Evolutionary conservation across 2,329 filamentous ascomycete species (phyloP).

Genomic region (Pseudocercospora macadamiae): DNA sequence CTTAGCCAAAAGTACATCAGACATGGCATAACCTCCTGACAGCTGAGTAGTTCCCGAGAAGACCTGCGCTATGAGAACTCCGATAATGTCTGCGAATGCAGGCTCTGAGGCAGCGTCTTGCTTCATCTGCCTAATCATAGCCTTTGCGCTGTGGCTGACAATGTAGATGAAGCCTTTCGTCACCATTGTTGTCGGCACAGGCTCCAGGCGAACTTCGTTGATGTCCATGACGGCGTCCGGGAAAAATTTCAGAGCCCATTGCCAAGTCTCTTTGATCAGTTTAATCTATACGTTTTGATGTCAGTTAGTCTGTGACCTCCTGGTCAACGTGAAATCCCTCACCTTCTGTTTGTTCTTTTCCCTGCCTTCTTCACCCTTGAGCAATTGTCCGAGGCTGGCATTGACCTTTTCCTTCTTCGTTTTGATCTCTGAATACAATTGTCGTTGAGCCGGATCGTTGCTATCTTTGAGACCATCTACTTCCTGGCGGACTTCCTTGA

Average conservation of each 20-base stretch:
- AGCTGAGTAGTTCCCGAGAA: slow-evolving; percentile 65
- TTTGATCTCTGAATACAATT: slow-evolving; percentile 48
- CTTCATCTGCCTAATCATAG: slow-evolving; percentile 65
- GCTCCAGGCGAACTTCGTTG: slow-evolving; percentile 13
- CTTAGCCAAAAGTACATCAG: slow-evolving; percentile 87
- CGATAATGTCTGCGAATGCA: slow-evolving; percentile 70
- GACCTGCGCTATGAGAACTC: slow-evolving; percentile 73
- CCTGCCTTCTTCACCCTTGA: slow-evolving; percentile 49
- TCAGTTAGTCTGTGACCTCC: neutral
- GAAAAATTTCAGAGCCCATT: slow-evolving; percentile 12
- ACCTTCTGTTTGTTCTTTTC: slow-evolving; percentile 14
- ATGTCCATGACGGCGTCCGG: slow-evolving; percentile 11
- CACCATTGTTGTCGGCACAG: slow-evolving; percentile 7
- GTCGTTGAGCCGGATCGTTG: neutral
- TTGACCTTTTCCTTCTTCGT: slow-evolving; percentile 60
- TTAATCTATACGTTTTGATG: slow-evolving; percentile 2
- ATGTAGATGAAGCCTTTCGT: slow-evolving; percentile 55
- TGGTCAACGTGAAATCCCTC: neutral
- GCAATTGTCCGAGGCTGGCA: slow-evolving; percentile 56
- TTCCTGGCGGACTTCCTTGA: slow-evolving; percentile 64
- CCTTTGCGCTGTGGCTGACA: slow-evolving; percentile 75
- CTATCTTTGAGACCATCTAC: slow-evolving; percentile 55
- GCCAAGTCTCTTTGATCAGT: slow-evolving; percentile 14
- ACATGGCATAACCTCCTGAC: slow-evolving; percentile 71
- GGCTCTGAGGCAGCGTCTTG: slow-evolving; percentile 44